phyloP scores from a whole-genome alignment of 345 rosid species.

The Pistacia vera region DNA sequence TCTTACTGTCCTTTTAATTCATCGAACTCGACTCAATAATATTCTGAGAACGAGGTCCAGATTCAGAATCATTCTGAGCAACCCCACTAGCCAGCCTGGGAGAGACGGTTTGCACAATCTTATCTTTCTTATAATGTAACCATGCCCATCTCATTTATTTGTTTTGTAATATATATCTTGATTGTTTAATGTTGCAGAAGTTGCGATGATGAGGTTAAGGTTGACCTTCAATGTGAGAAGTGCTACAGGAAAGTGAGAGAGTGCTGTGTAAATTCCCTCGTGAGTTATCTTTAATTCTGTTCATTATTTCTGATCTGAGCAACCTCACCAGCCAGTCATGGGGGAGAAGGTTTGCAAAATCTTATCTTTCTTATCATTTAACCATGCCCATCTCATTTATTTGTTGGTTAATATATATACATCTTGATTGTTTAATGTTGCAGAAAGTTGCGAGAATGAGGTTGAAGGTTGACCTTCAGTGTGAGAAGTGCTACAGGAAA shows the following conservation, averaged over 20 bases:
- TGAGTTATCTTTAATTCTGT: conserved; percentile 23
- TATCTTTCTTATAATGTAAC: not conserved
- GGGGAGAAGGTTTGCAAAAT: conserved; percentile 28
- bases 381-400: too few species aligned
- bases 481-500: conserved; percentile 63
- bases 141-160: too few species aligned
- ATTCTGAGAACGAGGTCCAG: not conserved
- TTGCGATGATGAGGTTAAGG: conserved; percentile 77
- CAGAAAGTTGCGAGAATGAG: conserved; percentile 52
- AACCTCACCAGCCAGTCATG: conserved; percentile 20
- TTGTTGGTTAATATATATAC: too few species aligned
- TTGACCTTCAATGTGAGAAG: conserved; percentile 68
- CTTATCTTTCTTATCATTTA: not conserved
- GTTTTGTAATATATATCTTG: too few species aligned
- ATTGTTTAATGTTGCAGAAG: not conserved
- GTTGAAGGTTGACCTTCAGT: conserved; percentile 69
- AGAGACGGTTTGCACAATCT: conserved; percentile 24
- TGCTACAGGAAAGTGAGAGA: conserved; percentile 73
- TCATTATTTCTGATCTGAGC: not conserved
- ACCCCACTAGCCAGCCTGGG: conserved; percentile 23
- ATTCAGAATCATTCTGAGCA: not conserved
- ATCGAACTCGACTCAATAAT: too few species aligned
- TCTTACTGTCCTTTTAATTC: too few species aligned
- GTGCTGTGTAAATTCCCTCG: conserved; percentile 67
- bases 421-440: too few species aligned